phyloP scores from a whole-genome alignment of 192 early-diverging fungal genomes.

The Chytriomyces confervae region DNA sequence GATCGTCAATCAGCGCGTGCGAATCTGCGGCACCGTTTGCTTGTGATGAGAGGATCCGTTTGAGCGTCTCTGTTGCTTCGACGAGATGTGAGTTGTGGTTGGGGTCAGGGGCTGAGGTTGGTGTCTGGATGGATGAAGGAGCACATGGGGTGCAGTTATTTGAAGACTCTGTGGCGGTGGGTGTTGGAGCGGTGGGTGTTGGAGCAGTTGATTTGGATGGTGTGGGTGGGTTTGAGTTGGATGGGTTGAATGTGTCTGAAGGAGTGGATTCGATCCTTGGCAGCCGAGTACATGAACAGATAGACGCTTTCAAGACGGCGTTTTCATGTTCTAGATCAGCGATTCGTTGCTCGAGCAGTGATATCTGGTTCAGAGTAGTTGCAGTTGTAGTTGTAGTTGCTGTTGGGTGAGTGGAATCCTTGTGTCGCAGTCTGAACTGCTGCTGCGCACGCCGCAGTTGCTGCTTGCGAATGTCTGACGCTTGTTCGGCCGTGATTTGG shows the following conservation, averaged over 20 bases:
- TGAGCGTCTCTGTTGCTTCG: conserved; percentile 8
- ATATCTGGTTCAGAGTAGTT: background rate
- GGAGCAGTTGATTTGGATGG: no score
- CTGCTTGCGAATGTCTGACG: conserved; percentile 2
- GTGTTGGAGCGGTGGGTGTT: no score
- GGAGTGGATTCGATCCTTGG: no score
- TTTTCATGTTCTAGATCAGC: background rate
- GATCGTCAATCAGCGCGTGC: background rate
- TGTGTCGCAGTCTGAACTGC: conserved; percentile 5
- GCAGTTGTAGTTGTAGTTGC: background rate
- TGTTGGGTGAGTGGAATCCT: background rate
- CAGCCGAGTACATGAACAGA: no score
- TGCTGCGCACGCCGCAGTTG: conserved; percentile 15
- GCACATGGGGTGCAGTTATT: no score
- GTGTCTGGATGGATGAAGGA: no score
- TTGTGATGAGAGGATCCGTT: background rate
- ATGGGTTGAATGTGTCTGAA: no score
- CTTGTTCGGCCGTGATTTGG: conserved; percentile 4
- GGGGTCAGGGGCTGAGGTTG: no score
- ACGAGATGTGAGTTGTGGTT: background rate
- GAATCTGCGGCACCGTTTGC: background rate
- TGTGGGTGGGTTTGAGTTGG: no score
- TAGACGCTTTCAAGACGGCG: background rate
- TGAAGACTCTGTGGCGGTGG: no score
- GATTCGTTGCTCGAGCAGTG: background rate